Conservation (phyloP, 2,329 filamentous ascomycete genomes). For the Ophiosphaerella herpotricha region DNA sequence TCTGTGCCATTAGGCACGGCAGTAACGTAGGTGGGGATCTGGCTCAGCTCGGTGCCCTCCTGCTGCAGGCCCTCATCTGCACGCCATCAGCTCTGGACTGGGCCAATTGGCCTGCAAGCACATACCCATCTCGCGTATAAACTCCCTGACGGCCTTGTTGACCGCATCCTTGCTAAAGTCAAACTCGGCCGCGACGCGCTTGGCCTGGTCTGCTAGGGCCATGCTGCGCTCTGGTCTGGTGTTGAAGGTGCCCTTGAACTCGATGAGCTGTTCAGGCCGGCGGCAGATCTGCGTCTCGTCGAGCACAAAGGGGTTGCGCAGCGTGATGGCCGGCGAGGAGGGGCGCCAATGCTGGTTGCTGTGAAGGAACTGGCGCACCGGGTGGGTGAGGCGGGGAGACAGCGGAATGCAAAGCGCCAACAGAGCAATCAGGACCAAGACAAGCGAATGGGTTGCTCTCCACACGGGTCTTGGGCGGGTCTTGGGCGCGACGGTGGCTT, state of each 20-base stretch:
- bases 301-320: conserved; percentile 31
- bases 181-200: conserved; percentile 81
- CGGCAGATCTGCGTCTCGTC: conserved; percentile 35
- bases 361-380: conserved; percentile 31
- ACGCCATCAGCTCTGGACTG: conserved; percentile 16
- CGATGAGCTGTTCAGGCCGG: conserved; percentile 30
- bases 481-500: conserved; percentile 15
- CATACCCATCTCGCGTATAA: conserved; percentile 79
- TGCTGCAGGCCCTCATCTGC: conserved; percentile 79
- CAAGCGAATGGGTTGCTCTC: conserved; percentile 28
- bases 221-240: conserved; percentile 50
- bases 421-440: conserved; percentile 39
- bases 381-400: conserved; percentile 43
- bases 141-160: conserved; percentile 81
- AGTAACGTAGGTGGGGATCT: conserved; percentile 97
- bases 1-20: conserved; percentile 95
- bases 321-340: conserved; percentile 27
- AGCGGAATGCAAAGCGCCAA: conserved; percentile 39
- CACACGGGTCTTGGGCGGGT: conserved; percentile 11
- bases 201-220: conserved; percentile 69
- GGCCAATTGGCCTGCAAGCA: conserved; percentile 6
- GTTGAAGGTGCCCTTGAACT: conserved; percentile 42
- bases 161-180: conserved; percentile 80
- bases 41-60: conserved; percentile 81
- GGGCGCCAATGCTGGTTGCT: conserved; percentile 28